phyloP scores from a whole-genome alignment of 2,329 filamentous ascomycete genomes.

The Gyromitra esculenta region DNA sequence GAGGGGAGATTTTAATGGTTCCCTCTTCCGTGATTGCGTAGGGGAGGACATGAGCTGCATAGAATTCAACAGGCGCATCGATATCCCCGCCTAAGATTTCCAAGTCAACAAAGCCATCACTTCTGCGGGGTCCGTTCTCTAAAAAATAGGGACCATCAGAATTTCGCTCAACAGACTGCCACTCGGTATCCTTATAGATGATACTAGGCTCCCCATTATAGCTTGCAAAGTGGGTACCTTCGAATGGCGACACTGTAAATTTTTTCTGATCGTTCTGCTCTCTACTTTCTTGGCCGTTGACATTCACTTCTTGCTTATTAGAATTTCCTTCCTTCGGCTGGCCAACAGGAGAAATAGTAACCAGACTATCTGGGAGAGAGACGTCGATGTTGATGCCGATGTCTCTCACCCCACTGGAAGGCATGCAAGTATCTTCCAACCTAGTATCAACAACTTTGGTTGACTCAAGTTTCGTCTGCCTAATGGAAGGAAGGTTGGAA shows the following conservation, averaged over 20 bases:
- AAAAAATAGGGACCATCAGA: not conserved
- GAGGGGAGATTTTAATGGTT: slow-evolving; percentile 1
- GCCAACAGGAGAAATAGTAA: not conserved
- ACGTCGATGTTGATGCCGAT: not conserved
- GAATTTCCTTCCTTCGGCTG: not conserved
- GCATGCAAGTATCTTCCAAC: not conserved
- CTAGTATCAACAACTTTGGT: not conserved
- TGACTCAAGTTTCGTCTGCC: not conserved
- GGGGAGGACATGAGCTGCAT: not conserved
- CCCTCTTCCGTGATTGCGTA: slow-evolving; percentile 37
- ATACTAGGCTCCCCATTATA: too few relatives aligned
- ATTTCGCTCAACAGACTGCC: not conserved
- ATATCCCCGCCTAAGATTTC: not conserved
- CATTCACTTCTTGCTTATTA: not conserved
- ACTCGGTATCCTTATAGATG: not conserved
- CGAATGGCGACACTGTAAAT: not conserved
- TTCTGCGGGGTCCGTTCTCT: not conserved
- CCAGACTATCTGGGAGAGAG: not conserved
- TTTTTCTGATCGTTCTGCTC: not conserved
- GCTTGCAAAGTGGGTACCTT: not conserved
- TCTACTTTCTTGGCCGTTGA: not conserved
- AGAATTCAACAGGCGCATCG: not conserved
- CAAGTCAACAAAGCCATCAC: not conserved
- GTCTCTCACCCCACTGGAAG: not conserved
- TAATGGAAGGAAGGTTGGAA: too few relatives aligned